A percentile compares a stretch with the other conserved stretches of the same genome.
Conservation (phyloP, 2,329 filamentous ascomycete genomes). For the Aspergillus ustus region DNA sequence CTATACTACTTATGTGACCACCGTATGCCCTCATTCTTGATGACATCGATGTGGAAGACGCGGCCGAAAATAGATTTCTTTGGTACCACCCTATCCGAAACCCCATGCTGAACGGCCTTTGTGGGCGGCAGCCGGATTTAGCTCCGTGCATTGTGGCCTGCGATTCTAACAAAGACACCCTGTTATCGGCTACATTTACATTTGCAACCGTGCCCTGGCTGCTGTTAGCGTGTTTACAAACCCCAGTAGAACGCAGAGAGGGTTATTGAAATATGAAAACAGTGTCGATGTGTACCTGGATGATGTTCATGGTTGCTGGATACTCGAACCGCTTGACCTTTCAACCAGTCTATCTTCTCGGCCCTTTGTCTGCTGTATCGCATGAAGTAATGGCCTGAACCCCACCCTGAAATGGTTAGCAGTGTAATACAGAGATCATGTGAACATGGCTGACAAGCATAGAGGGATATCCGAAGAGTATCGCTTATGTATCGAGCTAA, state of each 20-base stretch:
- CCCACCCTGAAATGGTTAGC: no score
- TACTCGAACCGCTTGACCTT: not conserved
- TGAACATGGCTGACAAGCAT: not conserved
- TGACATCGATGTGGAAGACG: not conserved
- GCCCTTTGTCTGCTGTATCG: not conserved
- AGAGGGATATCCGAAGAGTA: not conserved
- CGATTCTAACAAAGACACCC: not conserved
- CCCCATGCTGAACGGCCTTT: not conserved
- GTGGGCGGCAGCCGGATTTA: not conserved
- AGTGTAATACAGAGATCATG: not conserved
- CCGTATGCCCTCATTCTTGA: not conserved
- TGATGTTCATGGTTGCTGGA: not conserved
- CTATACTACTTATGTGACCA: not conserved
- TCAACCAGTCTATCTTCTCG: not conserved
- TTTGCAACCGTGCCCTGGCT: not conserved
- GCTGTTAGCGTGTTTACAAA: not conserved
- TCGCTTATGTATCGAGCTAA: not conserved
- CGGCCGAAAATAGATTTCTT: not conserved
- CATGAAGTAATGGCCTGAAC: not conserved
- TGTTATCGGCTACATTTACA: not conserved
- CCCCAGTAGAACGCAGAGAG: not conserved
- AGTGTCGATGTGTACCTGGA: not conserved
- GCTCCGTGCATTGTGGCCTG: not conserved
- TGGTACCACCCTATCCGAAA: not conserved
- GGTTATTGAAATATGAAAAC: not conserved